These are phyloP conservation scores for Globisporangium cederbergense DNA, from an alignment of 352 stramenopile species.

Conservation along the genomic window DNA sequence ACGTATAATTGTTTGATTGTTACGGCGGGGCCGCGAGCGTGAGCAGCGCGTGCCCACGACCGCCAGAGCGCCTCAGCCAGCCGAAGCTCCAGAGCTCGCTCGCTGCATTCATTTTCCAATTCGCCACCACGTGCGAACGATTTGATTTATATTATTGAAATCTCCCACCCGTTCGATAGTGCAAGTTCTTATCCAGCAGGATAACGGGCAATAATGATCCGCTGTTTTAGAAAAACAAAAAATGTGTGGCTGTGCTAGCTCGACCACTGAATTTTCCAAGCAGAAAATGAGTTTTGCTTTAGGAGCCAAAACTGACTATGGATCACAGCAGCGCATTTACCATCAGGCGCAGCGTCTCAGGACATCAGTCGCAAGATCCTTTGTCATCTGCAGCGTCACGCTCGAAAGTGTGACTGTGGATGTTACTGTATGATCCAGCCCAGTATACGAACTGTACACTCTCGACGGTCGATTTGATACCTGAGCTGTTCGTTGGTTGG, in stretches of 20 bases:
- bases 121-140: background rate
- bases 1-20: background rate
- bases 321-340: no score
- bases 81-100: background rate
- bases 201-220: no score
- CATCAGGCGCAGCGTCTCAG: no score
- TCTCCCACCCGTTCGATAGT: no score
- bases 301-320: no score
- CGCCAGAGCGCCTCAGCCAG: background rate
- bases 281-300: no score
- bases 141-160: background rate
- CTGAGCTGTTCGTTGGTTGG: background rate
- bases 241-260: no score
- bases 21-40: background rate
- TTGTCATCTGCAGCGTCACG: background rate
- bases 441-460: background rate
- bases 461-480: background rate
- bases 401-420: background rate
- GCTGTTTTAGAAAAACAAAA: no score
- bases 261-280: no score
- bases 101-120: background rate
- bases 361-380: no score
- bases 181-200: no score
- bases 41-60: constrained; percentile 1
- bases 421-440: no score